Conservation (phyloP, 2,329 filamentous ascomycete species). For the Curvularia spicifera region DNA sequence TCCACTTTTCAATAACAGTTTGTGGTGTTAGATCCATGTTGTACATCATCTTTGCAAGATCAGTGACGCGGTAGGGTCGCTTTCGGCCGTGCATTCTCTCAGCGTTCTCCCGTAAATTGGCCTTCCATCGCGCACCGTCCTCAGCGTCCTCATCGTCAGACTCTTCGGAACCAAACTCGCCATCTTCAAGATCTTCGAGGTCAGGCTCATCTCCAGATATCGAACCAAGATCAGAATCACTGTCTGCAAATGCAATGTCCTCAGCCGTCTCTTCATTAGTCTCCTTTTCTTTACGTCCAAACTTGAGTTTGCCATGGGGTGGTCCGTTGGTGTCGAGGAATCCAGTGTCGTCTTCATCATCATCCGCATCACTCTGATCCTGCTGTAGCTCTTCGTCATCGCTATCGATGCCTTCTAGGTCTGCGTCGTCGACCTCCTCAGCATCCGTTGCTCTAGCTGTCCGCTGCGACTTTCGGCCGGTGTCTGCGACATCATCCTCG, state of each 20-base stretch:
- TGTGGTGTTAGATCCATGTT: slow-evolving; percentile 76
- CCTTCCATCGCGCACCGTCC: slow-evolving; percentile 83
- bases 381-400: slow-evolving; percentile 62
- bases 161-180: slow-evolving; percentile 62
- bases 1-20: slow-evolving; percentile 81
- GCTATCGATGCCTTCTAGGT: slow-evolving; percentile 56
- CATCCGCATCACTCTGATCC: slow-evolving; percentile 56
- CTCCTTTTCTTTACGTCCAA: slow-evolving; percentile 40
- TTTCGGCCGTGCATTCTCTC: slow-evolving; percentile 72
- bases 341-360: slow-evolving; percentile 60
- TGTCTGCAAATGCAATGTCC: slow-evolving; percentile 90
- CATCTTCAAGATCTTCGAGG: slow-evolving; percentile 47
- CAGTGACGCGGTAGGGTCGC: slow-evolving; percentile 76
- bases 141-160: slow-evolving; percentile 67
- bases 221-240: slow-evolving; percentile 94
- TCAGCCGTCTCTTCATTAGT: slow-evolving; percentile 54
- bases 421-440: slow-evolving; percentile 60
- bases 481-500: slow-evolving; percentile 62
- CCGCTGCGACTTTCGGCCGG: slow-evolving; percentile 61
- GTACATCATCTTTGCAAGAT: slow-evolving; percentile 89
- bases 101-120: slow-evolving; percentile 79
- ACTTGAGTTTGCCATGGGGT: slow-evolving; percentile 45
- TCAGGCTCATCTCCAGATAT: slow-evolving; percentile 66
- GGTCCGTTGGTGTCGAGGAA: slow-evolving; percentile 51
- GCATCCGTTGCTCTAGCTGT: slow-evolving; percentile 56